Percentiles rank a stretch among this genome's conserved stretches.
Evolutionary conservation across 139 green algal genomes (phyloP).

Genomic region (Tetraselmis chui): DNA sequence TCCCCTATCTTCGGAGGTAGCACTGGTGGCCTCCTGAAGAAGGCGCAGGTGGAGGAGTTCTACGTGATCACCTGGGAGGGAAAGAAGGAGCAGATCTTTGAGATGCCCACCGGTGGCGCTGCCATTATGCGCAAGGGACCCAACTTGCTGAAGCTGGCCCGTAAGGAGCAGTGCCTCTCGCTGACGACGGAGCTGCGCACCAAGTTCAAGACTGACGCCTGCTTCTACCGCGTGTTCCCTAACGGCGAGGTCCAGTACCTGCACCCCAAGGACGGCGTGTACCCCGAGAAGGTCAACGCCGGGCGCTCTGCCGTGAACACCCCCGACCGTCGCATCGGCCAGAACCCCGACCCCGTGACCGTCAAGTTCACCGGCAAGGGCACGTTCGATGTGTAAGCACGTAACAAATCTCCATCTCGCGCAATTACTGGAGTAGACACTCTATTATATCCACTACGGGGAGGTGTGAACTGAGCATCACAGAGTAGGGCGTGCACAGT

Average conservation of each 20-base stretch:
- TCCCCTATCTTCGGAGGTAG: slow-evolving; percentile 95
- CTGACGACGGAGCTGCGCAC: slow-evolving; percentile 89
- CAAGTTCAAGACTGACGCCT: slow-evolving; percentile 94
- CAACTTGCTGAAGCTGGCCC: slow-evolving; percentile 98
- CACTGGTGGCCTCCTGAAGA: slow-evolving; percentile 92
- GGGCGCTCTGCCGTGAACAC: slow-evolving; percentile 78
- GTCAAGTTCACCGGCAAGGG: slow-evolving; percentile 21
- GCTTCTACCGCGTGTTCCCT: slow-evolving; percentile 92
- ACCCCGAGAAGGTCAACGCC: slow-evolving; percentile 99
- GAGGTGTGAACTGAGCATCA: too few relatives aligned
- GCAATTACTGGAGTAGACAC: neutral
- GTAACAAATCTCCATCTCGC: neutral
- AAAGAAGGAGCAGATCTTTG: slow-evolving; percentile 99
- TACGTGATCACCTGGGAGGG: slow-evolving; percentile 93
- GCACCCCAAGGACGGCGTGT: slow-evolving; percentile 96
- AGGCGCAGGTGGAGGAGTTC: slow-evolving; percentile 96
- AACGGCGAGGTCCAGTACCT: slow-evolving; percentile 97
- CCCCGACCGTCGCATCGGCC: slow-evolving; percentile 89
- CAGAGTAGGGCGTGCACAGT: neutral
- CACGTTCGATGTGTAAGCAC: neutral
- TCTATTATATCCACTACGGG: too few relatives aligned
- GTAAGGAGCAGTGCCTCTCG: slow-evolving; percentile 98
- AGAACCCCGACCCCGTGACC: slow-evolving; percentile 87
- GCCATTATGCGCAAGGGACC: slow-evolving; percentile 97
- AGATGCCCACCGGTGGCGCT: slow-evolving; percentile 97